Evolutionary conservation across 768 basidiomycete genomes (phyloP), one percentile per base, ranked within the genome.

Genomic region (Pleurotus ostreatus): DNA sequence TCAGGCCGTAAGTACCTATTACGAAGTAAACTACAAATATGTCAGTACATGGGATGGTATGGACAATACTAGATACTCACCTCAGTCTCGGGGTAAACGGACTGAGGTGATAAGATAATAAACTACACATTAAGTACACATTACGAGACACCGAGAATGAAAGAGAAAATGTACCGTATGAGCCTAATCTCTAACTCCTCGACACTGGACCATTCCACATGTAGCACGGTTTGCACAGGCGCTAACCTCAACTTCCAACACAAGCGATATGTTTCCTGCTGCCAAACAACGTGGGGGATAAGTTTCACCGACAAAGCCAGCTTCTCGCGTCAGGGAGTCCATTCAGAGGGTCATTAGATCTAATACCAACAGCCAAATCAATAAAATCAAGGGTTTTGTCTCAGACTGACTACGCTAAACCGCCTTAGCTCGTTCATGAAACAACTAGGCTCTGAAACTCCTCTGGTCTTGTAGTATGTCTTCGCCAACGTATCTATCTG

Each of bases 241-340:
- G 41, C 41, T 44, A 44, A 44, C 41, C 41, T 44, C 41, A 44
- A 44, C 15, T 20, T 44, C 13, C 51, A 37, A 53, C 51, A 53
- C 51, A 20, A 30, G 9, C 7, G 9, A 30, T 30, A 30, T 30
- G 1, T 30, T 11, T 30, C 9, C 30, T 8, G 8, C 30, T 30
- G 30, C 30, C 2, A 30, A 11, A 30, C 30, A 30, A 30, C 30
- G 8, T 30, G 30, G 9, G 7, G 30, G 23, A 7, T 30, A 9
- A 30, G 30, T 30, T 30, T 30, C 30, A 25, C 30, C 9, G 30
- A 30, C 30, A 30, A 30, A 30, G 7, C 9, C 30, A 30, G 30
- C 30, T 30, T 30, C 30, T 30, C 30, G 8, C 30, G 7, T 25
- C 23, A 8, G 30, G 9, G 7, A 30, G 7, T 30, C 30, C 0